Percentiles rank a stretch among this genome's conserved stretches.
Evolutionary conservation across 257 asterid species (phyloP).

Genomic region (Nemophila menziesii): DNA sequence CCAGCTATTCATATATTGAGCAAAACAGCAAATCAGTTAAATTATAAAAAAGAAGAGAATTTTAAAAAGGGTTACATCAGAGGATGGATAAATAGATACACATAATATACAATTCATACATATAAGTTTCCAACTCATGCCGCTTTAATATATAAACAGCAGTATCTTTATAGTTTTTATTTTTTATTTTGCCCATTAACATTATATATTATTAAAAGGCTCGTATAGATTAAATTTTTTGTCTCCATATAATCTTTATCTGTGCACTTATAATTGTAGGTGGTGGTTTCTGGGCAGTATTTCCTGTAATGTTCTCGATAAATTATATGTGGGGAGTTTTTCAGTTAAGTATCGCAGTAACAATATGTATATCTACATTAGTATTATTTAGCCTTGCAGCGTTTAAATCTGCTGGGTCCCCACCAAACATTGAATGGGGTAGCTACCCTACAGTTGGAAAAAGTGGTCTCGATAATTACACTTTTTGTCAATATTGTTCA

Average conservation of each 20-base stretch:
- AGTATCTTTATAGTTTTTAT: not conserved
- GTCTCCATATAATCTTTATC: too few species aligned
- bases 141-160: not conserved
- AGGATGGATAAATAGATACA: too few species aligned
- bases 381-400: conserved; percentile 58
- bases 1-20: too few species aligned
- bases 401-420: conserved; percentile 65
- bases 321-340: conserved; percentile 37
- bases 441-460: conserved; percentile 90
- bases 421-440: conserved; percentile 83
- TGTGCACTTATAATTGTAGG: conserved; percentile 33
- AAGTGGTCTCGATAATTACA: conserved; percentile 76
- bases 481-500: conserved; percentile 69
- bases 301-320: conserved; percentile 52
- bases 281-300: conserved; percentile 78
- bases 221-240: not conserved
- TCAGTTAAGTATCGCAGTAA: conserved; percentile 28
- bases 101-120: too few species aligned
- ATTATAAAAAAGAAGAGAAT: too few species aligned
- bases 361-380: conserved; percentile 49
- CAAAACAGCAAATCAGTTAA: too few species aligned
- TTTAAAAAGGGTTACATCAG: too few species aligned
- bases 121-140: not conserved
- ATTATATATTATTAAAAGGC: not conserved
- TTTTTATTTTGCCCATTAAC: not conserved